Evolutionary conservation across 2,329 filamentous ascomycete species (phyloP).

Genomic region (Trichoderma semiorbis): DNA sequence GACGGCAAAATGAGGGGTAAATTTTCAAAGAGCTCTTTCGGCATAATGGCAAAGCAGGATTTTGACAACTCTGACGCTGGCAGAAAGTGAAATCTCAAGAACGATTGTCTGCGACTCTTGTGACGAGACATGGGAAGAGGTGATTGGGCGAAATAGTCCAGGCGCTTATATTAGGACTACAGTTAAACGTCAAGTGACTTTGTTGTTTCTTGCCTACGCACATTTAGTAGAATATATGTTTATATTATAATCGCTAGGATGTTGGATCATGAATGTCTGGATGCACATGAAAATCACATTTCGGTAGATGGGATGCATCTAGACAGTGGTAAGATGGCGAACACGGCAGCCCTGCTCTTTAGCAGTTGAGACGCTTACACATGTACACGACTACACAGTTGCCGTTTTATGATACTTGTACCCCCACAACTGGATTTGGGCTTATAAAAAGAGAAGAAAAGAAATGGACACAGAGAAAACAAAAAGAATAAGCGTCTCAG

Average conservation of each 20-base stretch:
- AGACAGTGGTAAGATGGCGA: neutral
- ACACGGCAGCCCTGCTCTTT: neutral
- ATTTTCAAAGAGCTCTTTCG: neutral
- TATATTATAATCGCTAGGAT: neutral
- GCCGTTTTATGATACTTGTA: neutral
- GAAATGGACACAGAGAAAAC: neutral
- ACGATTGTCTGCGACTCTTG: neutral
- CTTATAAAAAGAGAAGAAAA: neutral
- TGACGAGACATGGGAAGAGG: neutral
- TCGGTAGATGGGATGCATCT: neutral
- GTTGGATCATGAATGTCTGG: neutral
- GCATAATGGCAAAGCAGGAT: neutral
- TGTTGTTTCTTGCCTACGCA: neutral
- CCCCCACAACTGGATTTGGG: neutral
- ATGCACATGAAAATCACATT: neutral
- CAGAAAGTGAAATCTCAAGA: neutral
- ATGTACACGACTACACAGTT: neutral
- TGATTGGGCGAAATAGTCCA: neutral
- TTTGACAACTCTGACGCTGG: neutral
- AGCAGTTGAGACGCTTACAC: neutral
- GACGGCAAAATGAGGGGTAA: neutral
- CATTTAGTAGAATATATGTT: neutral
- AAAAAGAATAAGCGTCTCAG: neutral
- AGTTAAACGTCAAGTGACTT: neutral
- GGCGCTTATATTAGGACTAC: neutral